phyloP scores from a whole-genome alignment of 2,329 filamentous ascomycete species.

The Leptodontidium sp. region DNA sequence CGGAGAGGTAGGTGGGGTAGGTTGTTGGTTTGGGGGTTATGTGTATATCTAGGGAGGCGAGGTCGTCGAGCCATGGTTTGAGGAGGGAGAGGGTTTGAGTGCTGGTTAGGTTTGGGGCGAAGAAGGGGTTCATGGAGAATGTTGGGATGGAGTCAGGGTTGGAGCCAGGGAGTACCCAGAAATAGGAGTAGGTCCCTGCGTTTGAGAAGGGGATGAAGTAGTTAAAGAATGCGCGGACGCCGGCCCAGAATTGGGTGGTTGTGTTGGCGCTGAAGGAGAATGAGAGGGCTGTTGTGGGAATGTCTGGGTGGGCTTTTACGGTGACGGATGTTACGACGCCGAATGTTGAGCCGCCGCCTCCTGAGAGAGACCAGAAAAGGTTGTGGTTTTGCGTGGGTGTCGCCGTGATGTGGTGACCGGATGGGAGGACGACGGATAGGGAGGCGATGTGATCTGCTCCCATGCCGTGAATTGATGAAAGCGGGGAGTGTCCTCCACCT shows the following conservation, averaged over 20 bases:
- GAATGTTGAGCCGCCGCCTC: slow-evolving; percentile 55
- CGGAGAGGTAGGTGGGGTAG: slow-evolving; percentile 34
- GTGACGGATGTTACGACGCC: slow-evolving; percentile 67
- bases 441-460: slow-evolving; percentile 15
- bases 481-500: slow-evolving; percentile 18
- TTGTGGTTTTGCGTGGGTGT: slow-evolving; percentile 34
- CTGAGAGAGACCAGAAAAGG: slow-evolving; percentile 41
- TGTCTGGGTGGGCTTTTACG: slow-evolving; percentile 55
- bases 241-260: slow-evolving; percentile 58
- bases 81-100: slow-evolving; percentile 43
- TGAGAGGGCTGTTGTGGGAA: slow-evolving; percentile 48
- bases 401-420: slow-evolving; percentile 23
- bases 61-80: slow-evolving; percentile 51
- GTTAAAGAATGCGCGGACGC: slow-evolving; percentile 58
- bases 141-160: slow-evolving; percentile 45
- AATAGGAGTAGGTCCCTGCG: slow-evolving; percentile 44
- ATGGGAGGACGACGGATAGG: slow-evolving; percentile 1
- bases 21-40: slow-evolving; percentile 45
- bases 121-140: slow-evolving; percentile 46
- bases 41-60: slow-evolving; percentile 36
- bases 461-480: slow-evolving; percentile 17
- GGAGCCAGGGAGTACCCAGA: not conserved
- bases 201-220: slow-evolving; percentile 52
- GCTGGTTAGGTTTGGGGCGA: slow-evolving; percentile 44
- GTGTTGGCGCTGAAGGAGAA: slow-evolving; percentile 56